phyloP scores from a whole-genome alignment of 2,329 filamentous ascomycete genomes.

The Verticillium longisporum region DNA sequence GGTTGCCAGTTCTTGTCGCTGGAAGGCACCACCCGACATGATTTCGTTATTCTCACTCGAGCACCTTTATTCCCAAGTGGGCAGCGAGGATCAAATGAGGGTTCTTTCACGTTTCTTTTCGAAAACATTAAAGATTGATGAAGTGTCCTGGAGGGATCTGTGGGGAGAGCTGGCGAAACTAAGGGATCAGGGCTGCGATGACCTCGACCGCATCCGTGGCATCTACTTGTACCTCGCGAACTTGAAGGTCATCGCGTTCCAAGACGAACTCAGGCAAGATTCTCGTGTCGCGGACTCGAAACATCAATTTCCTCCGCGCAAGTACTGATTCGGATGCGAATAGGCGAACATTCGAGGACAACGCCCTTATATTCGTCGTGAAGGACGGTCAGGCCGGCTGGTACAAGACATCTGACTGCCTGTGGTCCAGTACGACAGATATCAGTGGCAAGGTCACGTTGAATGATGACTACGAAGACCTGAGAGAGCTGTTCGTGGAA shows the following conservation, averaged over 20 bases:
- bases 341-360: constrained; percentile 5
- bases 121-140: background rate
- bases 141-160: background rate
- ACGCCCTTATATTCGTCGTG: constrained; percentile 6
- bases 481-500: constrained; percentile 22
- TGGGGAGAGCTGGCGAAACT: background rate
- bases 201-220: background rate
- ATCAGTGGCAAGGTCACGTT: constrained; percentile 19
- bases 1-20: background rate
- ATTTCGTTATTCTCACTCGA: background rate
- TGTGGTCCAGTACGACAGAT: constrained; percentile 24
- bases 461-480: constrained; percentile 18
- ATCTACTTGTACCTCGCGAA: background rate
- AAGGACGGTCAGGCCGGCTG: constrained; percentile 12
- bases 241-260: background rate
- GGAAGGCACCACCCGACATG: constrained; percentile 2
- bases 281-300: background rate
- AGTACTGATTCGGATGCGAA: background rate
- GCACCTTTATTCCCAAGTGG: constrained; percentile 1
- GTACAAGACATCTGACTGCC: constrained; percentile 20
- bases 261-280: background rate
- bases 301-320: background rate
- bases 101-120: background rate
- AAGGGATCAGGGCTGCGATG: background rate
- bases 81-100: background rate